Evolutionary conservation across 2,329 filamentous ascomycete species (phyloP), one percentile per base, ranked within the genome.

Genomic region (Fusarium nygamai): DNA sequence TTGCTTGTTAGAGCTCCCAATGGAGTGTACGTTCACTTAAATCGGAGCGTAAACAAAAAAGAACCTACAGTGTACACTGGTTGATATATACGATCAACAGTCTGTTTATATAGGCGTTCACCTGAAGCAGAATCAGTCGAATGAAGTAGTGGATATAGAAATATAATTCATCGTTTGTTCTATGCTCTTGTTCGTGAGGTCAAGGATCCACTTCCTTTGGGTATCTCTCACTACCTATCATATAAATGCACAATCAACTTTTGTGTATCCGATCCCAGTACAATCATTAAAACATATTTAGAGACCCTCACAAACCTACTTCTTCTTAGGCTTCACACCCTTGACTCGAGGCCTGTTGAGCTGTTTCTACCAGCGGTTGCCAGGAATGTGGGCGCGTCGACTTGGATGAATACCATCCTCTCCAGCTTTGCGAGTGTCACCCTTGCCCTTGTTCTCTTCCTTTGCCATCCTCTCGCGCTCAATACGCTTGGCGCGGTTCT

Each of bases 401-500:
- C 88, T 89, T 8, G 88, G 88, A 72, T 90, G 88, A 51, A 90
- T 85, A 64, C 80, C 81, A 48, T 82, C 81, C 48, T 83, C 81
- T 68, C 57, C 53, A 27, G 72, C 62, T 50, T 57, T 64, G 76
- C 72, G 68, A 78, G 71, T 57, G 54, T 58, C 64, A 19, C 67
- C 74, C n/a, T 78, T 76, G 61, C 64, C 71, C 41, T 69, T 78
- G 48, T 70, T 69, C 63, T 80, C 78, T 10, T 73, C 71, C 76
- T 83, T 84, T 69, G 77, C 80, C 61, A 76, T 80, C 80, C 84
- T 85, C 81, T 88, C 84, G 66, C 84, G 84, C 75, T 86, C 82
- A 38, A 87, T 85, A 41, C 88, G 82, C 75, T 87, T 84, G 51
- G 82, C 79, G 47, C 88, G 85, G 82, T 89, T 87, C 79, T 93